Percentiles rank a stretch among this genome's conserved stretches.
These are phyloP conservation scores for Verticillium zaregamsianum DNA, from an alignment of 2,329 filamentous ascomycete genomes.

Conservation along the genomic window DNA sequence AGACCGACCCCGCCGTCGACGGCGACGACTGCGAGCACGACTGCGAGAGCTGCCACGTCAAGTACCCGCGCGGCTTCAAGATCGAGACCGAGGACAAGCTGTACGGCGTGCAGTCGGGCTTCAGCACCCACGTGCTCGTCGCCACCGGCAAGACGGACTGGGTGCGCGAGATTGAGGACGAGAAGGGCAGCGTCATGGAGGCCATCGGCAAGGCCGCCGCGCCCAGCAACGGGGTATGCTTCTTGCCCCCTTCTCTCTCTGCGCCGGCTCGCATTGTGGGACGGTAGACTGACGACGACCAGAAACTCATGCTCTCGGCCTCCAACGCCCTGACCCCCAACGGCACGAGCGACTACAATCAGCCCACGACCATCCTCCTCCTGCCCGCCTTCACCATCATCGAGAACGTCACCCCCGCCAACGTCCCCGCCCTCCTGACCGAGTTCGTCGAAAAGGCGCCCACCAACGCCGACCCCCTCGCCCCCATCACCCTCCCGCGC, in stretches of 20 bases:
- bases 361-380: conserved; percentile 75
- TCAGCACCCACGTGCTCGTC: conserved; percentile 85
- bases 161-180: conserved; percentile 83
- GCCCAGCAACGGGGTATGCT: conserved; percentile 61
- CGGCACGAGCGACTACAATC: conserved; percentile 56
- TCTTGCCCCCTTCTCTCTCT: not conserved
- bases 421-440: conserved; percentile 67
- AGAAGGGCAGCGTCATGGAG: conserved; percentile 81
- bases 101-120: conserved; percentile 82
- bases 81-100: conserved; percentile 75
- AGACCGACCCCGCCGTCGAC: conserved; percentile 70
- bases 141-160: conserved; percentile 96
- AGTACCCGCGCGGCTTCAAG: conserved; percentile 68
- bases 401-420: conserved; percentile 75
- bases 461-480: conserved; percentile 66
- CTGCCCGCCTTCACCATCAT: conserved; percentile 81
- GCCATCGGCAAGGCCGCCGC: conserved; percentile 57
- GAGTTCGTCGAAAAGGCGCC: conserved; percentile 67
- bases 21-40: conserved; percentile 87
- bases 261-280: too few relatives aligned
- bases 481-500: conserved; percentile 30
- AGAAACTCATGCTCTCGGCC: conserved; percentile 87
- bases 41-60: conserved; percentile 74
- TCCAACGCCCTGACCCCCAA: conserved; percentile 83
- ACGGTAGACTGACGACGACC: not conserved